Percentiles rank a stretch among this genome's conserved stretches.
These are phyloP conservation scores for Linanthus parryae DNA, from an alignment of 148 eudicot species.

Conservation along the genomic window DNA sequence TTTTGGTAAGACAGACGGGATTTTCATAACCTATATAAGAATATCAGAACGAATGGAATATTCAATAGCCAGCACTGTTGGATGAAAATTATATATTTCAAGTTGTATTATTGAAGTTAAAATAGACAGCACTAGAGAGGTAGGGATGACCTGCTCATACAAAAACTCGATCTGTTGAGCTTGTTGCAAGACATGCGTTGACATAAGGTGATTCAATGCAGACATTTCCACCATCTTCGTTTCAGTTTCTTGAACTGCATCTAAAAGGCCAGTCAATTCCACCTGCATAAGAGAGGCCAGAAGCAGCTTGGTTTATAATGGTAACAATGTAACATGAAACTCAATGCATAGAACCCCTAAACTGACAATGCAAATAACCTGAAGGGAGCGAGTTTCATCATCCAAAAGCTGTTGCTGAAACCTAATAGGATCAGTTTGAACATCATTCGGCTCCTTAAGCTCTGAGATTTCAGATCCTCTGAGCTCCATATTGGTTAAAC, in stretches of 20 bases:
- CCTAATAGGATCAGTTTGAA: slow-evolving; percentile 53
- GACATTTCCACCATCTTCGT: slow-evolving; percentile 98
- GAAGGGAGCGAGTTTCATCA: slow-evolving; percentile 93
- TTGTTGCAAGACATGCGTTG: slow-evolving; percentile 93
- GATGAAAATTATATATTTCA: too few species aligned
- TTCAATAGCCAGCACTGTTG: too few species aligned
- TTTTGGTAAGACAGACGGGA: too few species aligned
- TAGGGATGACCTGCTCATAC: slow-evolving; percentile 80
- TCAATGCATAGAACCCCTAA: background rate
- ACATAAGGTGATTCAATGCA: slow-evolving; percentile 93
- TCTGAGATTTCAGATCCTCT: slow-evolving; percentile 29
- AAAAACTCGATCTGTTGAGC: slow-evolving; percentile 82
- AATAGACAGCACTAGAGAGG: too few species aligned
- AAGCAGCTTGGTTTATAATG: background rate
- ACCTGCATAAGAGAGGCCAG: slow-evolving; percentile 32
- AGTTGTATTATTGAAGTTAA: too few species aligned
- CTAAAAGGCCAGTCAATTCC: slow-evolving; percentile 70
- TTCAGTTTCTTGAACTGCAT: slow-evolving; percentile 89
- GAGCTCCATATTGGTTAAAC: slow-evolving; percentile 22
- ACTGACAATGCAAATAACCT: slow-evolving; percentile 37
- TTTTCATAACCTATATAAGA: too few species aligned
- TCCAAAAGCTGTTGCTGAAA: slow-evolving; percentile 80
- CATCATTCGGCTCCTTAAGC: slow-evolving; percentile 39
- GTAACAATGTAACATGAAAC: background rate
- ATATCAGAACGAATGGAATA: too few species aligned